Percentiles rank a stretch among this genome's conserved stretches.
Evolutionary conservation across 2,329 filamentous ascomycete species (phyloP).

Genomic region (Aspergillus sp.): DNA sequence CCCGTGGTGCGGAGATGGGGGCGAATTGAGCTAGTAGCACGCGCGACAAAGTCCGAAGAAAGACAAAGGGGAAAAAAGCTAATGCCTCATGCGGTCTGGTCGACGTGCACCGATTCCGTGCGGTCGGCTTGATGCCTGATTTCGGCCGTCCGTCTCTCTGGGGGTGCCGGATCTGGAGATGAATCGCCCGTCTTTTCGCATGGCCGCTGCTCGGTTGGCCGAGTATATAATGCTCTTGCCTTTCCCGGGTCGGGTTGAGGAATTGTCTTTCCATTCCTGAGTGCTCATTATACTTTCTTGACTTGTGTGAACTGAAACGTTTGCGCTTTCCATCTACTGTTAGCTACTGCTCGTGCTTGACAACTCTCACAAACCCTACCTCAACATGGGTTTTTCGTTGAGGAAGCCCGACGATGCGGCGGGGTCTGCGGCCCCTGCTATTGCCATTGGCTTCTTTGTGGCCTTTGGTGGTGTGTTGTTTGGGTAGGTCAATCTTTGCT

Average conservation of each 20-base stretch:
- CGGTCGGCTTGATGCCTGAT: conserved; percentile 5
- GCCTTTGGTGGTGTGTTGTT: conserved; percentile 61
- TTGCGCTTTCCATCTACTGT: background rate
- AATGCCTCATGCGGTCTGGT: background rate
- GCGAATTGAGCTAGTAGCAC: background rate
- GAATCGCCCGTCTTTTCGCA: background rate
- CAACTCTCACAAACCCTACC: background rate
- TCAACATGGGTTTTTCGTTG: conserved; percentile 43
- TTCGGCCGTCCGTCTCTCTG: conserved; percentile 2
- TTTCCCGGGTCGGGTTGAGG: conserved; percentile 1
- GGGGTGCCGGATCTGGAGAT: conserved; percentile 9
- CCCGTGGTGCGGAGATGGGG: conserved; percentile 1
- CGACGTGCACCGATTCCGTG: background rate
- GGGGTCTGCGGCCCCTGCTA: conserved; percentile 49
- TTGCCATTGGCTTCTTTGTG: conserved; percentile 58
- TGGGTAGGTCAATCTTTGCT: conserved; percentile 45
- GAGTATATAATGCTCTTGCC: conserved; percentile 3
- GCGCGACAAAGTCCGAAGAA: background rate
- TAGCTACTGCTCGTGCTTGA: background rate
- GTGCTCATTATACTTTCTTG: background rate
- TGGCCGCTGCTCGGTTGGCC: background rate
- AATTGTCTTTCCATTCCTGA: background rate
- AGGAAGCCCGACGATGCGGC: conserved; percentile 47
- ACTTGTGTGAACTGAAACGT: background rate
- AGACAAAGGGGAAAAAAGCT: background rate